Evolutionary conservation across 352 stramenopile genomes (phyloP).

Genomic region (Phytophthora cajani): DNA sequence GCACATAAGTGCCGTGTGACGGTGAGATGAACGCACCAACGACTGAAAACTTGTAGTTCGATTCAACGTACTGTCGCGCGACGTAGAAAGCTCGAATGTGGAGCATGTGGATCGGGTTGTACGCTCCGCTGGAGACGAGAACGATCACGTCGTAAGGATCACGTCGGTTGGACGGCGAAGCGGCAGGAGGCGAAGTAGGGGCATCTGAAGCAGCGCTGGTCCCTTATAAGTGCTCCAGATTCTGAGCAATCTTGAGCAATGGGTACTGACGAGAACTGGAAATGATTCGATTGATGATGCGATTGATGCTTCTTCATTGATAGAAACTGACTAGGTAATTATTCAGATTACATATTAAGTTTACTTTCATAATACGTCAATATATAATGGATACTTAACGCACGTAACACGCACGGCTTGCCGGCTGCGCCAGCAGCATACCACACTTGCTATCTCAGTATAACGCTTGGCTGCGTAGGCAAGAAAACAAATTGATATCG

Average conservation of each 20-base stretch:
- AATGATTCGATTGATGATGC: too few relatives aligned
- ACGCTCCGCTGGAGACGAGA: slow-evolving; percentile 74
- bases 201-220: neutral
- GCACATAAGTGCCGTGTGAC: slow-evolving; percentile 78
- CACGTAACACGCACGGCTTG: too few relatives aligned
- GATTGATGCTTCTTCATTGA: too few relatives aligned
- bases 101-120: slow-evolving; percentile 84
- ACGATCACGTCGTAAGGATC: too few relatives aligned
- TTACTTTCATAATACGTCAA: too few relatives aligned
- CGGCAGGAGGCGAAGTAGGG: slow-evolving; percentile 4
- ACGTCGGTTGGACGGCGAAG: slow-evolving; percentile 53
- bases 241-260: slow-evolving; percentile 72
- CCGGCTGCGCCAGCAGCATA: too few relatives aligned
- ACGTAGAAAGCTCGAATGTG: slow-evolving; percentile 83
- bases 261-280: slow-evolving; percentile 50
- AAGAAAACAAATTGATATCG: too few relatives aligned
- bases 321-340: too few relatives aligned
- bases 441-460: too few relatives aligned
- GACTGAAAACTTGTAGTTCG: slow-evolving; percentile 81
- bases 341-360: too few relatives aligned
- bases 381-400: too few relatives aligned
- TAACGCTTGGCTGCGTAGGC: too few relatives aligned
- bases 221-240: slow-evolving; percentile 53
- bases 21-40: slow-evolving; percentile 82
- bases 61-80: slow-evolving; percentile 75